A percentile compares a stretch with the other conserved stretches of the same genome.
Conservation (phyloP, 1,284 basidiomycete genomes). For the Ganoderma sinense region DNA sequence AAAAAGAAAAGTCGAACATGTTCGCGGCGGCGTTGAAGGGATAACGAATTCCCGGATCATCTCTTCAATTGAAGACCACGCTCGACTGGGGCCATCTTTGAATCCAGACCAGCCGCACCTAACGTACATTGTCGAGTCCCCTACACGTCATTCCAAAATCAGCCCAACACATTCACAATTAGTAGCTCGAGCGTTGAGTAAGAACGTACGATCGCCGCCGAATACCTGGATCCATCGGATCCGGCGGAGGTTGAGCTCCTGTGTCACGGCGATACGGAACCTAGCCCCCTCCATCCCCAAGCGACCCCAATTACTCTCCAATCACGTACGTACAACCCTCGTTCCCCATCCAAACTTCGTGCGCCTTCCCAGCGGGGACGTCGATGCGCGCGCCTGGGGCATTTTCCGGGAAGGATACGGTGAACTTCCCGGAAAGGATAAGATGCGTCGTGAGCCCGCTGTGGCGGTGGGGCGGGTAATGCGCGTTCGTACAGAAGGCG, state of each 20-base stretch:
- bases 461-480: conserved; percentile 42
- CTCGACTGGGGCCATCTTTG: background rate
- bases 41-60: background rate
- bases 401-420: conserved; percentile 39
- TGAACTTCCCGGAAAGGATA: conserved; percentile 40
- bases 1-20: background rate
- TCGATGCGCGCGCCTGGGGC: conserved; percentile 39
- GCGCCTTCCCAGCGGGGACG: conserved; percentile 39
- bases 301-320: conserved; percentile 34
- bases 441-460: conserved; percentile 41
- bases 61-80: background rate
- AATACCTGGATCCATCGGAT: background rate
- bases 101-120: background rate
- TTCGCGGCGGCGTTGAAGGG: background rate
- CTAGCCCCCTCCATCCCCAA: background rate
- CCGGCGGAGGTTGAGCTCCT: background rate
- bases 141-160: background rate
- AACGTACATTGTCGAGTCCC: background rate
- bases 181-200: background rate
- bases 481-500: conserved; percentile 32
- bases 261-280: background rate
- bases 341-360: conserved; percentile 44
- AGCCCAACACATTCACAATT: background rate
- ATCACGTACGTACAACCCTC: conserved; percentile 44
- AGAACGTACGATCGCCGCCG: conserved; percentile 6